Percentiles rank a stretch among this genome's conserved stretches.
Conservation (phyloP, 2,329 filamentous ascomycete genomes). For the Penicillium sclerotiorum region DNA sequence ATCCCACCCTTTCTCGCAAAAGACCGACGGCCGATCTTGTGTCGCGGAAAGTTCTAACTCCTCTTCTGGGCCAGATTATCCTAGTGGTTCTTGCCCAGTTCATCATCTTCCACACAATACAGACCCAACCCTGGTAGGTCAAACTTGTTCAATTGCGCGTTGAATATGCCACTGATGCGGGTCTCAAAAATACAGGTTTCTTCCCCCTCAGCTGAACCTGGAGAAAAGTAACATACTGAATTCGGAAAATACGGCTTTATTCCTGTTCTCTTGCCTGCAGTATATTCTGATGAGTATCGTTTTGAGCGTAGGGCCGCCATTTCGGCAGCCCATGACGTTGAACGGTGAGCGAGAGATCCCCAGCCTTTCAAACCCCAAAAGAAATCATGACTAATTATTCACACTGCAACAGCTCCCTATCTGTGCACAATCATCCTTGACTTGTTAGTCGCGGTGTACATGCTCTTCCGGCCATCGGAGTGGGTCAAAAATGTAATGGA, state of each 20-base stretch:
- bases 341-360: conserved; percentile 66
- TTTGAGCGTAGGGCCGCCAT: conserved; percentile 87
- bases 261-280: conserved; percentile 88
- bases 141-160: not conserved
- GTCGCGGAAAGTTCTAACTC: conserved; percentile 86
- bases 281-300: conserved; percentile 91
- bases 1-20: conserved; percentile 75
- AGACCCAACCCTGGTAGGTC: conserved; percentile 72
- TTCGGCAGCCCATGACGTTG: conserved; percentile 74
- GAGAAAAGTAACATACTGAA: conserved; percentile 86
- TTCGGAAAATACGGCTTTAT: conserved; percentile 89
- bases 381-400: conserved; percentile 21
- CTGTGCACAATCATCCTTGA: conserved; percentile 73
- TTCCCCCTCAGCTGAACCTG: conserved; percentile 73
- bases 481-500: conserved; percentile 79
- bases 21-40: conserved; percentile 90
- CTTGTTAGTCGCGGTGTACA: conserved; percentile 70
- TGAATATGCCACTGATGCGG: conserved; percentile 23
- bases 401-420: conserved; percentile 68
- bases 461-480: conserved; percentile 73
- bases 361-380: not conserved
- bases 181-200: conserved; percentile 63
- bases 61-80: conserved; percentile 83
- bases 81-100: conserved; percentile 79
- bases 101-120: conserved; percentile 72